A percentile compares a stretch with the other conserved stretches of the same genome.
phyloP scores from a whole-genome alignment of 108 stramenopile species.

The Skeletonema potamos region DNA sequence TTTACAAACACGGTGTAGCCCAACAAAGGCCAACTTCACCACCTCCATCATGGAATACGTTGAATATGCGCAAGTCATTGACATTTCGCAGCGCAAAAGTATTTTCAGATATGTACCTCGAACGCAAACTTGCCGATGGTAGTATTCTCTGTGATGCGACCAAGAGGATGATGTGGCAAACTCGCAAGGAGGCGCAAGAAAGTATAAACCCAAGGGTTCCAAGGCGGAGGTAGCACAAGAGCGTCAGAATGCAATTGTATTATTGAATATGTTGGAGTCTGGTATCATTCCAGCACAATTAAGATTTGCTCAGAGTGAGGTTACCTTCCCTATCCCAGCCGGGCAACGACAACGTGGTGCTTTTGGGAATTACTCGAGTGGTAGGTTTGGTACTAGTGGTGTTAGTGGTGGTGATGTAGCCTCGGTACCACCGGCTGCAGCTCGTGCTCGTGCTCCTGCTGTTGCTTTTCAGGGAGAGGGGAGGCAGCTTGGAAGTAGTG shows the following conservation, averaged over 20 bases:
- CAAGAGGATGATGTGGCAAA: background rate
- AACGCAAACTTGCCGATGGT: background rate
- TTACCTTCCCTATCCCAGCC: background rate
- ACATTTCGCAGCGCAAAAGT: slow-evolving; percentile 3
- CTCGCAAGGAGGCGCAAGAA: background rate
- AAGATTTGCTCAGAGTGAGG: slow-evolving; percentile 7
- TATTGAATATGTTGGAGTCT: background rate
- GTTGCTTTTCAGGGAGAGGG: slow-evolving; percentile 11
- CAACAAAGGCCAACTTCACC: background rate
- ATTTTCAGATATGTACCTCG: slow-evolving; percentile 1
- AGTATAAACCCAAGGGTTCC: background rate
- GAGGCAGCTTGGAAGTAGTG: slow-evolving; percentile 5
- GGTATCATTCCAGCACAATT: background rate
- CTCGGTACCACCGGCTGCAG: background rate
- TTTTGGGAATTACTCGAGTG: background rate
- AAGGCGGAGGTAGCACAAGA: background rate
- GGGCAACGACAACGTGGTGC: background rate
- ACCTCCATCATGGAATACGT: background rate
- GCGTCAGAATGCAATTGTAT: background rate
- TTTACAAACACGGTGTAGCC: background rate
- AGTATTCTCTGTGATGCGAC: background rate
- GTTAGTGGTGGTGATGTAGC: background rate
- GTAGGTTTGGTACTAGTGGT: background rate
- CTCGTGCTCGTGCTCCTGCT: background rate
- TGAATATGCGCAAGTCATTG: slow-evolving; percentile 1